Base-by-base conservation (phyloP, 208 protist genomes). In the Leishmania arabica region DNA sequence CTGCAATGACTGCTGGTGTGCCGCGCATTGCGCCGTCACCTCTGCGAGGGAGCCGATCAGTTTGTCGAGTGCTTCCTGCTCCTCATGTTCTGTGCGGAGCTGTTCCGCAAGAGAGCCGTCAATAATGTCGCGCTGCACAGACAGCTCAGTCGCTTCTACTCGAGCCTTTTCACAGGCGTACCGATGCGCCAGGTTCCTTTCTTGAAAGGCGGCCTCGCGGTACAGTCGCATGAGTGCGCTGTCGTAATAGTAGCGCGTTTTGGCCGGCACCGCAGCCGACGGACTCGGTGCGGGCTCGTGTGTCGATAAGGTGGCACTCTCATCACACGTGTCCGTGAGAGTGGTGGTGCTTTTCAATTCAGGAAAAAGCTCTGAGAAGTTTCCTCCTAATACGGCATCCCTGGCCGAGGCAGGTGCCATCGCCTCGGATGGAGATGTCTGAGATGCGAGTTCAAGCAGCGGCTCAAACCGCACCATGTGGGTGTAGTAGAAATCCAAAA, bases 401-500 rank as follows among this genome's bases (percentile, higher is more conserved):
- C 5, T 47, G 74, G 7, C 40, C 3, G 75, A 40, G 8, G 9
- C 54, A 47, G 66, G 5, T 2, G 51, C 65, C 24, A 31, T 42
- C 17, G 34, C 77, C 19, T 27, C 45, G 3, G 47, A 53, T 13
- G 1, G 53, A 4, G n/a, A 37, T 13, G 9, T 37, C 21, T 5
- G 45, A 31, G 27, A 47, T 31, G 45, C 24, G 31, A 1, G 11
- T 27, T 74, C 51, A 11, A 85, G 42, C 8, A 80, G 70, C 51
- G 58, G 81, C 53, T 93, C 87, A 77, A 87, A 87, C 62, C 79
- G 79, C 31, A 93, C 84, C 60, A 53, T 74, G 71, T 93, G 80
- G 7, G 84, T 78, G 84, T 92, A 93, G 82, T 95, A 95, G 71
- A 91, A 93, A 13, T 90, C 86, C 27, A 95, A 60, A 9, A 89